Percentiles rank a stretch among this genome's conserved stretches.
Evolutionary conservation across 495 filamentous ascomycete species (phyloP).

Genomic region (Trichocladium uniseriatum): DNA sequence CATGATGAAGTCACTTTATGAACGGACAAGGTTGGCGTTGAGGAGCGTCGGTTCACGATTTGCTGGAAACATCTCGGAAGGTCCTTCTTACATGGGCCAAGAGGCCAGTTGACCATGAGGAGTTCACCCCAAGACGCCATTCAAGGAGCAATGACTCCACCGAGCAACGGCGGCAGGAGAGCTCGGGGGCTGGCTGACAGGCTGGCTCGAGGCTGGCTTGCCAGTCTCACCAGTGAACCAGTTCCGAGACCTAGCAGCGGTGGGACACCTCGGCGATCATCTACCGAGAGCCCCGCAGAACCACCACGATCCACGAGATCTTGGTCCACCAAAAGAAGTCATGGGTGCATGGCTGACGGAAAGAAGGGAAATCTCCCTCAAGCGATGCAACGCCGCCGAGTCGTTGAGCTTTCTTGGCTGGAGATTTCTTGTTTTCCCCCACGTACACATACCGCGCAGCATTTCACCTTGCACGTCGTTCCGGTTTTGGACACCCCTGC

Average conservation of each 20-base stretch:
- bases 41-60: background rate
- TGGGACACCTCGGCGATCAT: slow-evolving; percentile 6
- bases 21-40: background rate
- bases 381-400: too few relatives aligned
- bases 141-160: too few relatives aligned
- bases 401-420: background rate
- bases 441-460: background rate
- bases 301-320: slow-evolving; percentile 13
- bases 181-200: too few relatives aligned
- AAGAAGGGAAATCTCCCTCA: background rate
- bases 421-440: background rate
- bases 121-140: too few relatives aligned
- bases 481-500: background rate
- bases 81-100: too few relatives aligned
- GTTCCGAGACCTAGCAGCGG: background rate
- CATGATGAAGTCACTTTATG: slow-evolving; percentile 19
- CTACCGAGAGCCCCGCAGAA: slow-evolving; percentile 1
- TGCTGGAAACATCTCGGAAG: background rate
- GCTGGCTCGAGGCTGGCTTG: too few relatives aligned
- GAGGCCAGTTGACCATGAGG: too few relatives aligned
- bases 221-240: background rate
- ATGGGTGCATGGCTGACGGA: background rate
- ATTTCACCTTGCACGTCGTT: slow-evolving; percentile 3
- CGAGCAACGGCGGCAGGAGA: background rate
- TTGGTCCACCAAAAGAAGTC: background rate